Percentiles rank a stretch among this genome's conserved stretches.
Evolutionary conservation across 768 basidiomycete genomes (phyloP).

Genomic region (Leccinum uliginosum): DNA sequence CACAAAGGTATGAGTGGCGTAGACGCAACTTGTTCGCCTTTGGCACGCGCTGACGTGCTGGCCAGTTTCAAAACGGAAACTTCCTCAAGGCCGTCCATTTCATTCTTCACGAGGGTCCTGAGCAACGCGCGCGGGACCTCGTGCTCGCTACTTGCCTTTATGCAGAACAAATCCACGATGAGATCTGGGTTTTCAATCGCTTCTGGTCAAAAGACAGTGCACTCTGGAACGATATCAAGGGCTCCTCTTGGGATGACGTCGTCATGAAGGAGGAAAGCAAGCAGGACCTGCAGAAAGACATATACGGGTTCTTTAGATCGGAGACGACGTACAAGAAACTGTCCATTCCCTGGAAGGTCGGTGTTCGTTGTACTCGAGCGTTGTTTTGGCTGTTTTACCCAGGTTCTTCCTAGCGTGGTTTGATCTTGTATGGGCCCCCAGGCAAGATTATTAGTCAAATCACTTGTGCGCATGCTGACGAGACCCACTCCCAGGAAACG

Average conservation of each 20-base stretch:
- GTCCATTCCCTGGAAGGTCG: conserved; percentile 79
- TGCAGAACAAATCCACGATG: conserved; percentile 52
- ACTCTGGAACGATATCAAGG: conserved; percentile 60
- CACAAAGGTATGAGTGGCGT: conserved; percentile 38
- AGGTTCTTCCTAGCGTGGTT: conserved; percentile 51
- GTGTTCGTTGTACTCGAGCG: background rate
- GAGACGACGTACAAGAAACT: conserved; percentile 69
- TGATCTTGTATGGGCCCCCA: conserved; percentile 83
- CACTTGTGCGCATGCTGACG: background rate
- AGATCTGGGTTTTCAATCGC: conserved; percentile 75
- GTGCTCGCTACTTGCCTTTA: conserved; percentile 52
- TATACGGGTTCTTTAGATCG: conserved; percentile 77
- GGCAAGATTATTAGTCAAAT: conserved; percentile 33
- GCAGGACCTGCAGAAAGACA: conserved; percentile 61
- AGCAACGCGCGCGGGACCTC: conserved; percentile 47
- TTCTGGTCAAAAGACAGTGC: conserved; percentile 59
- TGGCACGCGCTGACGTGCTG: background rate
- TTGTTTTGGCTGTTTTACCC: background rate
- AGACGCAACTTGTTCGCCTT: background rate
- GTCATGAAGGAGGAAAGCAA: conserved; percentile 72
- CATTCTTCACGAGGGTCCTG: conserved; percentile 58
- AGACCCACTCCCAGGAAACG: conserved; percentile 54
- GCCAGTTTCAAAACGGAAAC: conserved; percentile 29
- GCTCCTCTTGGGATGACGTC: conserved; percentile 70
- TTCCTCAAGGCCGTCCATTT: conserved; percentile 34